These are phyloP conservation scores for Geosmithia morbida DNA, from an alignment of 2,329 filamentous ascomycete genomes.

Conservation along the genomic window DNA sequence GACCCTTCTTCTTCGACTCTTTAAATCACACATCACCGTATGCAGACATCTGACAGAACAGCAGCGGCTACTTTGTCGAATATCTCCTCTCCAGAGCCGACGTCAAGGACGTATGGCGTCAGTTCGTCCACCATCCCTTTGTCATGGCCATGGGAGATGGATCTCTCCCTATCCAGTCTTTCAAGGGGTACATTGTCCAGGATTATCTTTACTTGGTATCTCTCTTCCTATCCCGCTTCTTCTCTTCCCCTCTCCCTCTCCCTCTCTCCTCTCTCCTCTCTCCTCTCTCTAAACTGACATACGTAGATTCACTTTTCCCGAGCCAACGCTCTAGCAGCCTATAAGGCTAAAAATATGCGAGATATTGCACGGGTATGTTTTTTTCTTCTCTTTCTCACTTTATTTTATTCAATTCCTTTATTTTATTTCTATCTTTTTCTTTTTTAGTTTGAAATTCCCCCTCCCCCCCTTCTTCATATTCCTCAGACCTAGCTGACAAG, in stretches of 20 bases:
- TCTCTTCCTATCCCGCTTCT: neutral
- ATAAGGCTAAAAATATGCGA: conserved; percentile 63
- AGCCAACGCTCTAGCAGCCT: conserved; percentile 71
- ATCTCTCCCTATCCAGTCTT: conserved; percentile 57
- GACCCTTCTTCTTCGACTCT: neutral
- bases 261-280: neutral
- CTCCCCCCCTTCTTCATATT: too few species aligned
- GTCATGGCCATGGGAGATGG: conserved; percentile 64
- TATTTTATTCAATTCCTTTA: neutral
- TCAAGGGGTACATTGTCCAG: conserved; percentile 81
- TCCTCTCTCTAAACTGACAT: neutral
- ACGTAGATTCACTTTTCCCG: conserved; percentile 68
- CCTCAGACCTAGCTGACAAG: neutral
- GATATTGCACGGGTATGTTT: conserved; percentile 53
- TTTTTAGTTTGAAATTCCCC: neutral
- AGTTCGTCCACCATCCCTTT: conserved; percentile 71
- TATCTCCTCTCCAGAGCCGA: conserved; percentile 66
- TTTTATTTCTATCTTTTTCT: neutral
- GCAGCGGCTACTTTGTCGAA: conserved; percentile 63
- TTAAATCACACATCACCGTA: too few species aligned
- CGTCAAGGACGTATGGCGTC: conserved; percentile 59
- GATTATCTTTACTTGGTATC: conserved; percentile 79
- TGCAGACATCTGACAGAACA: neutral
- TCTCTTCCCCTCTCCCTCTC: neutral
- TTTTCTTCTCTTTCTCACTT: neutral